Evolutionary conservation across 495 filamentous ascomycete species (phyloP).

Genomic region (Sporormia fimetaria): DNA sequence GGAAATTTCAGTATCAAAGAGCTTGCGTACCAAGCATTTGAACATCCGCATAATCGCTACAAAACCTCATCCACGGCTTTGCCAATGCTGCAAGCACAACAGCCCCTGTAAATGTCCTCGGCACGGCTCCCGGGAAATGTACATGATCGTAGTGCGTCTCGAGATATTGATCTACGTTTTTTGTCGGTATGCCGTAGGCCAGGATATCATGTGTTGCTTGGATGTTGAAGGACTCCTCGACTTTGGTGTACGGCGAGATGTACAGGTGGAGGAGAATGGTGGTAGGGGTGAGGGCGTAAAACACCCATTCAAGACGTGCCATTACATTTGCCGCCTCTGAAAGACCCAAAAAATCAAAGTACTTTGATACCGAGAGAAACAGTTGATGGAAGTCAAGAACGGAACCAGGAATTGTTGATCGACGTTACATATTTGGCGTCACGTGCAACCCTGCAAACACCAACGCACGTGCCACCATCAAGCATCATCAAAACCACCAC

Average conservation of each 20-base stretch:
- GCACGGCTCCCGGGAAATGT: constrained; percentile 80
- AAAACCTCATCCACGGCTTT: constrained; percentile 37
- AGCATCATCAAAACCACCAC: not conserved
- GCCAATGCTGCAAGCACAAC: constrained; percentile 57
- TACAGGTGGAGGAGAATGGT: constrained; percentile 61
- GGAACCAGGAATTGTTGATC: not conserved
- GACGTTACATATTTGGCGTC: not conserved
- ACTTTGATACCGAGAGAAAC: not conserved
- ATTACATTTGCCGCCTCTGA: constrained; percentile 12
- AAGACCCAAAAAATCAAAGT: too few relatives aligned
- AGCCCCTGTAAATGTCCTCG: constrained; percentile 78
- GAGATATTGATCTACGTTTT: constrained; percentile 40
- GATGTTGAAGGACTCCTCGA: constrained; percentile 97
- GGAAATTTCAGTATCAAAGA: not conserved
- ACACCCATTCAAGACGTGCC: constrained; percentile 5
- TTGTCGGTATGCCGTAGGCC: constrained; percentile 59
- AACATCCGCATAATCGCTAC: constrained; percentile 38
- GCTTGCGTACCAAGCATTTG: constrained; percentile 17
- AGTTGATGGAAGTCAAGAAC: not conserved
- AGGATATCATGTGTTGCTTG: constrained; percentile 90
- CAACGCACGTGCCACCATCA: too few relatives aligned
- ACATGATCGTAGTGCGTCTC: constrained; percentile 73
- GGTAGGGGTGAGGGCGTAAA: constrained; percentile 17
- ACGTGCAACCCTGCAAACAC: too few relatives aligned
- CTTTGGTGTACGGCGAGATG: constrained; percentile 86